Evolutionary conservation across 352 stramenopile species (phyloP), one percentile per base, ranked within the genome.

Genomic region (Phytopythium litorale): DNA sequence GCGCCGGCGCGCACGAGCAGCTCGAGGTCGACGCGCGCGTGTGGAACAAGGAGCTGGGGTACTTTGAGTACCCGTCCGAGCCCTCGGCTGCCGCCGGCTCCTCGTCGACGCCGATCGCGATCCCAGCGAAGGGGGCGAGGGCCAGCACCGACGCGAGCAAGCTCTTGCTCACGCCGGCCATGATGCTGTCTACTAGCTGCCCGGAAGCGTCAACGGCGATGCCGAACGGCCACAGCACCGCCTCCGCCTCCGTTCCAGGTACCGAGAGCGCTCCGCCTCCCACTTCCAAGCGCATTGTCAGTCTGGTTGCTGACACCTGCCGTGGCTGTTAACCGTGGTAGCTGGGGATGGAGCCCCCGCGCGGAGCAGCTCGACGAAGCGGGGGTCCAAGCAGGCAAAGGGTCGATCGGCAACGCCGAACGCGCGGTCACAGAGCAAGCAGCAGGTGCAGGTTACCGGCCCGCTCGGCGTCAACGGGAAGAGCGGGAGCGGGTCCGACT

Each of bases 21-120:
- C 76, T 92, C 45, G 82, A 94, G 54, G 72, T 94, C 28, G 84
- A 94, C 55, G 84, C 84, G n/a, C 84, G 84, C 21, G 84, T 94
- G 4, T 94, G 84, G 84, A 84, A 94, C 68, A 85, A 86, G 56
- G 72, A 87, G 25, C 78, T 91, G 23, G 84, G 84, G 30, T 94
- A 94, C 60, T 94, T 94, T 54, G 84, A 89, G 66, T 94, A 94
- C 68, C 84, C 84, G 16, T 78, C 61, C 8, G 79, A 84, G 33
- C 28, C 32, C 21, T 67, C 68, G 18, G 57, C 64, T 0, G 33
- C 43, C 15, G 40, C 62, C 38, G 38, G 25, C n/a, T 33, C 28
- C 7, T 35, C 65, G 45, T 71, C 66, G 18, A 57, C 56, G 13
- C 65, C 68, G 30, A 76, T 76, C 42, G 62, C 68, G 56, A 76